A percentile compares a stretch with the other conserved stretches of the same genome.
These are phyloP conservation scores for Hypoxylon sp. DNA, from an alignment of 2,329 filamentous ascomycete genomes.

Conservation along the genomic window DNA sequence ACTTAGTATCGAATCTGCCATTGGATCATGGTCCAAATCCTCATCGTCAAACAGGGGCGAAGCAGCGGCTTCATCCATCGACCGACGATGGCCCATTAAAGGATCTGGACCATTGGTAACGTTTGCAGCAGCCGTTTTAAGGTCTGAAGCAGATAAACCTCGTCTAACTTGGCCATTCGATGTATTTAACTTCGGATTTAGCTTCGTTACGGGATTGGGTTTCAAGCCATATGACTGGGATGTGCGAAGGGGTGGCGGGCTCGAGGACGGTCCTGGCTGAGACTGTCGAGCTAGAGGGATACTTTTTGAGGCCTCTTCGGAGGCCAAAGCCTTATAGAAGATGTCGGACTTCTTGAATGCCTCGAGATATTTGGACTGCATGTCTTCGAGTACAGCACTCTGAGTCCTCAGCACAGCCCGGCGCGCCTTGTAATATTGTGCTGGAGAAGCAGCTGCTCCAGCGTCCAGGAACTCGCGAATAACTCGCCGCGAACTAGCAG, in stretches of 20 bases:
- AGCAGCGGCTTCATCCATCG: slow-evolving; percentile 76
- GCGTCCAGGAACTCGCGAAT: slow-evolving; percentile 85
- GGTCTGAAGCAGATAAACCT: slow-evolving; percentile 65
- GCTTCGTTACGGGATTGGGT: slow-evolving; percentile 61
- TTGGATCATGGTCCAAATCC: slow-evolving; percentile 78
- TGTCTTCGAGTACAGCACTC: slow-evolving; percentile 84
- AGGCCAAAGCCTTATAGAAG: slow-evolving; percentile 95
- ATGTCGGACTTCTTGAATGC: slow-evolving; percentile 93
- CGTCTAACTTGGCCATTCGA: slow-evolving; percentile 56
- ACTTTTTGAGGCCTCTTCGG: slow-evolving; percentile 78
- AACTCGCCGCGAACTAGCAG: slow-evolving; percentile 75
- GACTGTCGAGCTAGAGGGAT: slow-evolving; percentile 41
- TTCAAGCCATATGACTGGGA: slow-evolving; percentile 61
- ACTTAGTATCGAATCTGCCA: slow-evolving; percentile 81
- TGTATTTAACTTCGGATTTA: slow-evolving; percentile 58
- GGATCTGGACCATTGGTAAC: slow-evolving; percentile 58
- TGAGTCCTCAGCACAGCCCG: slow-evolving; percentile 86
- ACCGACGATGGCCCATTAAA: slow-evolving; percentile 69
- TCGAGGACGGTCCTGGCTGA: slow-evolving; percentile 48
- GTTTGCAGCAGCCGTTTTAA: slow-evolving; percentile 59
- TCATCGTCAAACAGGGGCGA: slow-evolving; percentile 85
- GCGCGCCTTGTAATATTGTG: slow-evolving; percentile 87
- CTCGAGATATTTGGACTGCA: slow-evolving; percentile 85
- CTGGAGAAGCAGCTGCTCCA: slow-evolving; percentile 80
- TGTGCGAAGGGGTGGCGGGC: slow-evolving; percentile 51